Base-by-base conservation (phyloP, 805 yeast genomes). In the Barnettozyma populi region DNA sequence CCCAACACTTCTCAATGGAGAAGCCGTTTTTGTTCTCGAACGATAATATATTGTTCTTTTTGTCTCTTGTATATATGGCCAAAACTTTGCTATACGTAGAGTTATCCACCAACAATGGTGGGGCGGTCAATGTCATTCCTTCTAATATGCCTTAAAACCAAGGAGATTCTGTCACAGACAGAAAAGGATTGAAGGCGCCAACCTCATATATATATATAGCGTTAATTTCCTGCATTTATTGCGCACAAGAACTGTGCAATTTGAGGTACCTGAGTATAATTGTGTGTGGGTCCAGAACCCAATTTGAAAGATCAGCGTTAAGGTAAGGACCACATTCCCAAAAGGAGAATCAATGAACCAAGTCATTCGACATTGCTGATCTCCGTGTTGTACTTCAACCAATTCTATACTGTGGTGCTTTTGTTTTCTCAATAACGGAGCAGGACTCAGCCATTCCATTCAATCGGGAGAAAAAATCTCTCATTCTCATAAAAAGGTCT, bases 11-110 rank as follows among this genome's bases (percentile, higher is more conserved):
- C 5, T 52, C 49, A 42, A 69, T 54, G 8, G 59, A 47, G 19
- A 66, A 64, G 2, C 59, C 57, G 43, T 62, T 63, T 50, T 70
- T 71, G 40, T 68, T 66, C 27, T 60, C 65, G 39, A 59, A 55
- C 1, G 66, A 58, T n/a, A 54, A 41, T 8, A 63, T 49, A 2
- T 47, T 47, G 45, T 46, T 48, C 13, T 53, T 48, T 2, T 37
- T 29, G 35, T 56, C 45, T 52, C 71, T 62, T 7, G 73, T 62
- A 57, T 70, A 71, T 11, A 71, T 53, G 9, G 70, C 69, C 25
- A 69, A 49, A 41, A 72, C 57, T 52, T 68, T 71, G 52, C 70
- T 65, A 45, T 59, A 71, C 1, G 73, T 69, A 2, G 75, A 72
- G 48, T 57, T 53, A 42, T 61, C 65, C 19, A 50, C 45, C 21